These are phyloP conservation scores for Globisporangium megalacanthum DNA, from an alignment of 352 stramenopile species.

Conservation along the genomic window DNA sequence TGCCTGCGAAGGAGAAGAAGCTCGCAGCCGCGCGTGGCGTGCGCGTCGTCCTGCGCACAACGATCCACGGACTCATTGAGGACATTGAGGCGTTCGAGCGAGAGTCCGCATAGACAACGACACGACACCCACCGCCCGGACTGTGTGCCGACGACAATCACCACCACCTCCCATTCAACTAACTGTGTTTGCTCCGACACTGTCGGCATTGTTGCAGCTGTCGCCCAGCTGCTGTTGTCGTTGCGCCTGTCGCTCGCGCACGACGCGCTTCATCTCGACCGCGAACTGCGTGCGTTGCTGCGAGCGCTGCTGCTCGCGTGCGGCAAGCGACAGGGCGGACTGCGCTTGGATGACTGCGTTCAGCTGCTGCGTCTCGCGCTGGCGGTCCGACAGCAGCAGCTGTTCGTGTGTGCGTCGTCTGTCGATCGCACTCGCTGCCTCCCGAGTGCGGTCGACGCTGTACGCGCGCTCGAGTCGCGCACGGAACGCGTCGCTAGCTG, in stretches of 20 bases:
- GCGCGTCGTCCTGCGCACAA: constrained; percentile 58
- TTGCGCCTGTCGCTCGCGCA: constrained; percentile 8
- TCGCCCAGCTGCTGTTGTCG: neutral
- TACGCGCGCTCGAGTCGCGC: constrained; percentile 26
- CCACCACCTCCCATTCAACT: neutral
- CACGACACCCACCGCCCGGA: too few relatives aligned
- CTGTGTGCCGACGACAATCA: neutral
- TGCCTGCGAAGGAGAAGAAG: constrained; percentile 52
- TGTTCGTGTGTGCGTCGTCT: constrained; percentile 14
- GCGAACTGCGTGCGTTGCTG: constrained; percentile 13
- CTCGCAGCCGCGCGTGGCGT: constrained; percentile 52
- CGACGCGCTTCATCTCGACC: constrained; percentile 14
- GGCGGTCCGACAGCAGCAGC: constrained; percentile 12
- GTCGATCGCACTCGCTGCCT: constrained; percentile 1
- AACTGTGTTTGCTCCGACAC: neutral
- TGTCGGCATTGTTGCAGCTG: too few relatives aligned
- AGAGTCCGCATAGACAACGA: neutral
- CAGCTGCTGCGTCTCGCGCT: constrained; percentile 17
- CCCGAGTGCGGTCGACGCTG: constrained; percentile 10
- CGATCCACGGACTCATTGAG: constrained; percentile 75
- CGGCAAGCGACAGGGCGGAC: neutral
- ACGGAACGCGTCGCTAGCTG: constrained; percentile 31
- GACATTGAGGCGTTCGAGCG: constrained; percentile 49
- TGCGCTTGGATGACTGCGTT: constrained; percentile 19
- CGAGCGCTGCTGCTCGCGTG: neutral